Evolutionary conservation across 1,139 yeast species (phyloP), one percentile per base, ranked within the genome.

Genomic region (Saccharomyces uvarum): DNA sequence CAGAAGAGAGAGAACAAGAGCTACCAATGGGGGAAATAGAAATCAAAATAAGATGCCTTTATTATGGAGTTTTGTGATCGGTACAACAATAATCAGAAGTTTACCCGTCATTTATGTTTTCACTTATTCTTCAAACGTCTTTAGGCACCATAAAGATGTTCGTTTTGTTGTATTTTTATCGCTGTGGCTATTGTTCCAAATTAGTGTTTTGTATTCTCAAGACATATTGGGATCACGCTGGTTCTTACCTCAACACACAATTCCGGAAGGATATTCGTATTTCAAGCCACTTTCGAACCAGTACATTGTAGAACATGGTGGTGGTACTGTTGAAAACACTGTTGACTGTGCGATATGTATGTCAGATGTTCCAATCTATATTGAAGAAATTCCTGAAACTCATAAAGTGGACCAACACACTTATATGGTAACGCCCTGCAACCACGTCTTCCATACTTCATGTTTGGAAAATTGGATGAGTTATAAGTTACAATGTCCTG

Each of bases 391-490:
- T 4, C 61, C 62, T 46, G 68, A 63, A 50, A 67, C 67, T 7
- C 69, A 62, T 58, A 61, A 57, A 27, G 63, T 63, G 3, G 68
- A 65, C 51, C 57, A 62, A 28, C 62, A 65, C 56, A 72, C 74
- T 41, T 89, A 87, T 64, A 89, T 91, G 97, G 83, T 90, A 1
- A 89, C 98, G 0, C 97, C 98, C 0, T 91, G 98, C 68, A 78
- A 83, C 53, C 98, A 91, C 69, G 83, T 89, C 8, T 91, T 90
- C 77, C 98, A 91, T 66, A 79, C 88, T 0, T 84, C 81, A 41
- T 91, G 98, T 72, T 74, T 91, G 62, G 96, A 88, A 66, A 83
- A 80, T 61, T 91, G 98, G 98, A 89, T 91, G 97, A 81, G 86
- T 69, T 86, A 89, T 64, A 87, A 91, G 64, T 72, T 91, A 52